Evolutionary conservation across 306 rosid species (phyloP).

Genomic region (Mimosa pudica): DNA sequence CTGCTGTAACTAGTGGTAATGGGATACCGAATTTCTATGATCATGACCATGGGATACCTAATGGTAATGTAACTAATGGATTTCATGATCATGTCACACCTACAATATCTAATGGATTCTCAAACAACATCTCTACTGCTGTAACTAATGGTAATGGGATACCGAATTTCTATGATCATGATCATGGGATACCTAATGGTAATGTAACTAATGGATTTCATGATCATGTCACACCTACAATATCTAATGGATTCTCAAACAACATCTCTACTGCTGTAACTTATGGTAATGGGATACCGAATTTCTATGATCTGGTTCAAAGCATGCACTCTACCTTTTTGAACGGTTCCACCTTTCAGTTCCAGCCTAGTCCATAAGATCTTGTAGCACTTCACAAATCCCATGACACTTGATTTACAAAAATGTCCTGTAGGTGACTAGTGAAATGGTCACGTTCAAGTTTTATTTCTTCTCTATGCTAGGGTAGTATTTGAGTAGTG

Average conservation of each 20-base stretch:
- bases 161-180: not conserved
- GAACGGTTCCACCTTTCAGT: not conserved
- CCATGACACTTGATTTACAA: too few species aligned
- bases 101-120: slow-evolving; percentile 7
- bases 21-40: not conserved
- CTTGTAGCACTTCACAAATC: too few species aligned
- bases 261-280: not conserved
- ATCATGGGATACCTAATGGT: too few species aligned
- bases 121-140: not conserved
- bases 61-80: not conserved
- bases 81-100: not conserved
- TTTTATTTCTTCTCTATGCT: not conserved
- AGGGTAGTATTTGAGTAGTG: not conserved
- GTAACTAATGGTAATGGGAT: slow-evolving; percentile 4
- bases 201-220: too few species aligned
- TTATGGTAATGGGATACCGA: not conserved
- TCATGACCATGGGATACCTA: not conserved
- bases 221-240: not conserved
- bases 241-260: slow-evolving; percentile 1
- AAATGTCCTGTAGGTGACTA: too few species aligned
- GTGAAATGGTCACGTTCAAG: too few species aligned
- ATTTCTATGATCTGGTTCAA: not conserved
- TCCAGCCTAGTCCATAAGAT: not conserved
- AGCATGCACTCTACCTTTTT: slow-evolving; percentile 13
- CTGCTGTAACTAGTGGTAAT: not conserved